These are phyloP conservation scores for Hypoxylon sp. DNA, from an alignment of 2,329 filamentous ascomycete species.

Conservation along the genomic window DNA sequence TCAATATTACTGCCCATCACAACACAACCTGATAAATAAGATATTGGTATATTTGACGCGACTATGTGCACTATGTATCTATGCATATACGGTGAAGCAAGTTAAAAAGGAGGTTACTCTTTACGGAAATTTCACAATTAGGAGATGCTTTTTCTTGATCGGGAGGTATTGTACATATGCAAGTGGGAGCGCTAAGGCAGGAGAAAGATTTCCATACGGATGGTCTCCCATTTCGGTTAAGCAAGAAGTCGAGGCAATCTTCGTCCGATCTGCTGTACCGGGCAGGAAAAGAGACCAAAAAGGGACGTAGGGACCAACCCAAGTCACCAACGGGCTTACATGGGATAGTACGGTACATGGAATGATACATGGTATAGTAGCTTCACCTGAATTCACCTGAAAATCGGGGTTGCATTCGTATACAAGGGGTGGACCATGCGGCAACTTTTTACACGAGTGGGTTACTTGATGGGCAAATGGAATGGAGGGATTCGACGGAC, in stretches of 20 bases:
- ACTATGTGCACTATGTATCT: neutral
- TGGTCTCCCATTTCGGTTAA: slow-evolving; percentile 39
- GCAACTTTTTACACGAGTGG: slow-evolving; percentile 40
- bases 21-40: slow-evolving; percentile 3
- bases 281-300: slow-evolving; percentile 6
- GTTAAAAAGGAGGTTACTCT: slow-evolving; percentile 36
- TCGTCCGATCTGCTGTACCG: slow-evolving; percentile 40
- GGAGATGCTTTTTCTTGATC: slow-evolving; percentile 17
- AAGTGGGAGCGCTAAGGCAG: slow-evolving; percentile 47
- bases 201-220: slow-evolving; percentile 43
- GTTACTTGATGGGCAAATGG: slow-evolving; percentile 37
- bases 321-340: slow-evolving; percentile 22
- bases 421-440: slow-evolving; percentile 40
- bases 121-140: slow-evolving; percentile 33
- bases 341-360: slow-evolving; percentile 39
- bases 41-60: slow-evolving; percentile 30
- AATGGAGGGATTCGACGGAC: slow-evolving; percentile 36
- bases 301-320: slow-evolving; percentile 25
- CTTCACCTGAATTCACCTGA: slow-evolving; percentile 55
- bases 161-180: slow-evolving; percentile 32
- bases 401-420: slow-evolving; percentile 47
- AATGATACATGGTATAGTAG: slow-evolving; percentile 39
- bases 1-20: slow-evolving; percentile 24
- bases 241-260: slow-evolving; percentile 28
- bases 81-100: slow-evolving; percentile 22